These are phyloP conservation scores for Penicillium subrubescens DNA, from an alignment of 495 filamentous ascomycete species.

Conservation along the genomic window DNA sequence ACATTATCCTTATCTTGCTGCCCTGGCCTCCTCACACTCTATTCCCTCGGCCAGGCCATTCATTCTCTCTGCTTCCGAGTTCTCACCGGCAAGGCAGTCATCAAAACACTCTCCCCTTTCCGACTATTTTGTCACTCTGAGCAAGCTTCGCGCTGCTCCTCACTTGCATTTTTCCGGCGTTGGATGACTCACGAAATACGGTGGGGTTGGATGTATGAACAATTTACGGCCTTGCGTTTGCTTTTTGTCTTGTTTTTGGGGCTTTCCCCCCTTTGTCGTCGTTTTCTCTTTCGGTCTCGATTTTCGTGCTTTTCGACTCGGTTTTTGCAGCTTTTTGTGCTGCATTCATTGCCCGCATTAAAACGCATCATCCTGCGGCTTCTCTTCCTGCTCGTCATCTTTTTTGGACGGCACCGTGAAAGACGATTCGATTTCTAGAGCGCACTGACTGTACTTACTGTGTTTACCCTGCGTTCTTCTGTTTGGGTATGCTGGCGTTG, in stretches of 20 bases:
- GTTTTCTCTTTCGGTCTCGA: slow-evolving; percentile 19
- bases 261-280: slow-evolving; percentile 32
- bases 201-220: slow-evolving; percentile 51
- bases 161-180: slow-evolving; percentile 44
- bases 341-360: slow-evolving; percentile 19
- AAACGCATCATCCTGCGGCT: slow-evolving; percentile 34
- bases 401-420: slow-evolving; percentile 41
- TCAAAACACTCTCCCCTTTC: not conserved
- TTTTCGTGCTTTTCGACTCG: slow-evolving; percentile 21
- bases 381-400: slow-evolving; percentile 32
- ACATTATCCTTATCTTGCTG: not conserved
- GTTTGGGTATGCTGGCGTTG: slow-evolving; percentile 35
- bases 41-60: not conserved
- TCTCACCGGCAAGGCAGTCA: not conserved
- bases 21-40: not conserved
- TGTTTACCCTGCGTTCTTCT: slow-evolving; percentile 25
- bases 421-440: slow-evolving; percentile 45
- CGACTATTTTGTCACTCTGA: slow-evolving; percentile 1
- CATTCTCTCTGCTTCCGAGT: not conserved
- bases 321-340: slow-evolving; percentile 16
- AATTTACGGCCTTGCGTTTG: slow-evolving; percentile 37
- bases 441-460: slow-evolving; percentile 46
- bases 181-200: slow-evolving; percentile 44
- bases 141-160: slow-evolving; percentile 5
- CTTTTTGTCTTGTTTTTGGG: slow-evolving; percentile 30